Evolutionary conservation across 495 filamentous ascomycete species (phyloP).

Genomic region (Penicillium soppii): DNA sequence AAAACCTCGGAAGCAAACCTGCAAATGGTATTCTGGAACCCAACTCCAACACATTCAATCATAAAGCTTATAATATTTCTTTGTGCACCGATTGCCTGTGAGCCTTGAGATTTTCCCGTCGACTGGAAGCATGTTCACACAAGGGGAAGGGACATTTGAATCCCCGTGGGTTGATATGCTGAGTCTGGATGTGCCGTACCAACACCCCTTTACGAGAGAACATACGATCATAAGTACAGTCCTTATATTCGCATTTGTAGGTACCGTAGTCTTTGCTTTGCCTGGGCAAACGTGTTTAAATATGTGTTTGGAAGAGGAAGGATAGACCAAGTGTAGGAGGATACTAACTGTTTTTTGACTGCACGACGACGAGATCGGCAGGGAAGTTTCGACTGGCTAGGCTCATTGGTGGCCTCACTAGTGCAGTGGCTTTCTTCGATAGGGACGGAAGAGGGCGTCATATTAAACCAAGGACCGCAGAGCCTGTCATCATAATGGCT

Average conservation of each 20-base stretch:
- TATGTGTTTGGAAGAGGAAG: too few species aligned
- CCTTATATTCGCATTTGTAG: background rate
- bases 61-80: too few species aligned
- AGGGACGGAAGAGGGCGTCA: background rate
- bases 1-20: too few species aligned
- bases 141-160: background rate
- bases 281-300: background rate
- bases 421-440: background rate
- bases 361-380: background rate
- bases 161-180: slow-evolving; percentile 12
- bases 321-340: background rate
- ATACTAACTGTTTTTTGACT: background rate
- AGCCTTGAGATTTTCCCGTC: background rate
- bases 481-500: background rate
- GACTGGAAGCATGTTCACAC: background rate
- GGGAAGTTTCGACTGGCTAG: background rate
- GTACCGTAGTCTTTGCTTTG: background rate
- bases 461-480: background rate
- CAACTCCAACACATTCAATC: too few species aligned
- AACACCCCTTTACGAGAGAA: slow-evolving; percentile 9
- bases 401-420: background rate
- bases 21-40: too few species aligned
- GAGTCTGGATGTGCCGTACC: slow-evolving; percentile 14
- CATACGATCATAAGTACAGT: slow-evolving; percentile 1
- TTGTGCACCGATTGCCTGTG: background rate